Conservation (phyloP, 208 protist genomes). For the Trypanosoma rangeli region DNA sequence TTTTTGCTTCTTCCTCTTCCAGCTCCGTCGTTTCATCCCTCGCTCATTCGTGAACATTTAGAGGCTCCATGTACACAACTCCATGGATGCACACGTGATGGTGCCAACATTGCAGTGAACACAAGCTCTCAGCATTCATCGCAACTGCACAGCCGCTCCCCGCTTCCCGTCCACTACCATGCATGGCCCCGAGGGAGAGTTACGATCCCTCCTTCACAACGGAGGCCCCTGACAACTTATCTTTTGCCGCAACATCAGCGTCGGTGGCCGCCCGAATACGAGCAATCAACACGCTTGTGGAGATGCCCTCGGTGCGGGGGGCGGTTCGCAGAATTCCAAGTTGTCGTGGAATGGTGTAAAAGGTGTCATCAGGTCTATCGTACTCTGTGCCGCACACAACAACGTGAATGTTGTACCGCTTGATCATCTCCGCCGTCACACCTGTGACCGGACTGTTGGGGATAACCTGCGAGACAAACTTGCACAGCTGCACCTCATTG, state of each 20-base stretch:
- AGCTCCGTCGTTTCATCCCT: too few relatives aligned
- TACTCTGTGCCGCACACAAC: constrained; percentile 93
- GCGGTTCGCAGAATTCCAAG: constrained; percentile 88
- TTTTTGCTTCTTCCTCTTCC: too few relatives aligned
- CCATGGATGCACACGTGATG: too few relatives aligned
- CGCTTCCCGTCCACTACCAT: too few relatives aligned
- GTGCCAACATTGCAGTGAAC: too few relatives aligned
- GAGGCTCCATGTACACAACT: too few relatives aligned
- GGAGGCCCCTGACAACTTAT: constrained; percentile 42
- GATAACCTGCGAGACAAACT: constrained; percentile 91
- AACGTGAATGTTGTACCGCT: constrained; percentile 91
- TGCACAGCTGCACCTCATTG: constrained; percentile 87
- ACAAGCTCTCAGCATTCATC: too few relatives aligned
- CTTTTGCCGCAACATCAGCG: constrained; percentile 55
- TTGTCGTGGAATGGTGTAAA: constrained; percentile 81
- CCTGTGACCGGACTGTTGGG: constrained; percentile 81
- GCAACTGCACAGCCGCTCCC: too few relatives aligned
- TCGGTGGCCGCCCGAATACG: constrained; percentile 72
- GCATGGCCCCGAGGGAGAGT: background rate
- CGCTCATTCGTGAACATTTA: too few relatives aligned
- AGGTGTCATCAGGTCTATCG: constrained; percentile 82
- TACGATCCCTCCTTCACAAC: constrained; percentile 29
- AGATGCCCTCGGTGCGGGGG: constrained; percentile 91
- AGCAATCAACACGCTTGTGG: constrained; percentile 84
- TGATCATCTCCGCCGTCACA: constrained; percentile 88